Percentiles rank a stretch among this genome's conserved stretches.
Evolutionary conservation across 805 yeast species (phyloP).

Genomic region (Candida cerambycidarum): DNA sequence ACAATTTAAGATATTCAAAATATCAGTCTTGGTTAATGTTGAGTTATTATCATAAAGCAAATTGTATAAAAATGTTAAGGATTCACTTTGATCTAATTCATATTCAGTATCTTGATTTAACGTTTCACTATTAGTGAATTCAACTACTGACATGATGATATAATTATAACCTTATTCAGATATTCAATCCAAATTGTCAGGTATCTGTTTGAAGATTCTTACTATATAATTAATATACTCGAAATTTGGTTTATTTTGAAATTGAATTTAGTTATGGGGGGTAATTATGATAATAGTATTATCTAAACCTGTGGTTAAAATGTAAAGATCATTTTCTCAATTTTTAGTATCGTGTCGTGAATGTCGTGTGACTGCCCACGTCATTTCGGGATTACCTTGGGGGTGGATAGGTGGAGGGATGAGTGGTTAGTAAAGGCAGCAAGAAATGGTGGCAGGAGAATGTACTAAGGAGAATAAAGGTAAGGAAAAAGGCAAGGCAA

Average conservation of each 20-base stretch:
- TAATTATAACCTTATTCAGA: no score
- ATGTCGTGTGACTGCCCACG: slow-evolving; percentile 7
- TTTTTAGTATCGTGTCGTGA: slow-evolving; percentile 3
- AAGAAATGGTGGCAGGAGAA: no score
- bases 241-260: no score
- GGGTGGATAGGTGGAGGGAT: not conserved
- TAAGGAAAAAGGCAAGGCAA: no score
- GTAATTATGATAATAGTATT: not conserved
- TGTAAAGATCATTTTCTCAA: slow-evolving; percentile 6
- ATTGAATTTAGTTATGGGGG: no score
- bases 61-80: slow-evolving; percentile 40
- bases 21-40: slow-evolving; percentile 33
- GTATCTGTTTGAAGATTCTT: no score
- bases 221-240: no score
- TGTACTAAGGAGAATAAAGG: no score
- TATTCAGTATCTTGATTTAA: slow-evolving; percentile 23
- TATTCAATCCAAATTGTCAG: no score
- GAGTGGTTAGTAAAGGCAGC: no score
- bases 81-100: slow-evolving; percentile 41
- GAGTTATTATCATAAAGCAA: slow-evolving; percentile 38
- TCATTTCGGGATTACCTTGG: no score
- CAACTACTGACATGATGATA: slow-evolving; percentile 6
- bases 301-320: slow-evolving; percentile 2
- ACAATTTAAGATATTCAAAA: slow-evolving; percentile 33
- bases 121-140: slow-evolving; percentile 7